phyloP scores from a whole-genome alignment of 1,139 yeast species.

The Saccharomycopsis hybrid region DNA sequence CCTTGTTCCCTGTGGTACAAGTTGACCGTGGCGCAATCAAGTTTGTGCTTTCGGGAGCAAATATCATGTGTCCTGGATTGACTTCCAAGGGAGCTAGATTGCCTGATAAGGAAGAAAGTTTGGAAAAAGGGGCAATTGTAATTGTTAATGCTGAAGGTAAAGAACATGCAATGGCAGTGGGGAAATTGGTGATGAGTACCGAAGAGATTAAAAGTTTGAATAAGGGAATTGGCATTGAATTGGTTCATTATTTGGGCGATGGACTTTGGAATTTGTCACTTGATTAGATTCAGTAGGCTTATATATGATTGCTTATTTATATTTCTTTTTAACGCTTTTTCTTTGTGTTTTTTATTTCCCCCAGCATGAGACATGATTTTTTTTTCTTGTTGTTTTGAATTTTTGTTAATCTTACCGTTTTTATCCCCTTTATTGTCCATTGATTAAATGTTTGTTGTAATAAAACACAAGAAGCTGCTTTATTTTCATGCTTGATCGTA shows the following conservation, averaged over 20 bases:
- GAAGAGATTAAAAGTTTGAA: slow-evolving; percentile 80
- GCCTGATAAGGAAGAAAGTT: slow-evolving; percentile 61
- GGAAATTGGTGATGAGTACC: slow-evolving; percentile 79
- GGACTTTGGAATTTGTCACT: slow-evolving; percentile 66
- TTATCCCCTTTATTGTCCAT: no score
- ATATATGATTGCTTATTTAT: background rate
- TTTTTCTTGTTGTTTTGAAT: background rate
- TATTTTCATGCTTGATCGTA: no score
- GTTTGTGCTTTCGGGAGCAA: slow-evolving; percentile 89
- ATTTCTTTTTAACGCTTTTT: background rate
- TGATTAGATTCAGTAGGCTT: slow-evolving; percentile 26
- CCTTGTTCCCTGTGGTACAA: slow-evolving; percentile 75
- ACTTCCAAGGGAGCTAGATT: slow-evolving; percentile 84
- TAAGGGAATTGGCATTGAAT: slow-evolving; percentile 87
- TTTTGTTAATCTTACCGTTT: no score
- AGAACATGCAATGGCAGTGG: slow-evolving; percentile 85
- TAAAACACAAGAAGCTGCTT: no score
- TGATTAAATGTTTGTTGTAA: no score
- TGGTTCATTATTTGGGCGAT: slow-evolving; percentile 82
- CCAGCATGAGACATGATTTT: background rate
- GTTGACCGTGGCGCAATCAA: slow-evolving; percentile 97
- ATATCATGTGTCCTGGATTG: slow-evolving; percentile 95
- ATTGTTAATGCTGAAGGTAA: slow-evolving; percentile 90
- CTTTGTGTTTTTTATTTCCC: background rate
- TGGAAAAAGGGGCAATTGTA: slow-evolving; percentile 64